phyloP scores from a whole-genome alignment of 345 rosid species.

The Durio zibethinus region DNA sequence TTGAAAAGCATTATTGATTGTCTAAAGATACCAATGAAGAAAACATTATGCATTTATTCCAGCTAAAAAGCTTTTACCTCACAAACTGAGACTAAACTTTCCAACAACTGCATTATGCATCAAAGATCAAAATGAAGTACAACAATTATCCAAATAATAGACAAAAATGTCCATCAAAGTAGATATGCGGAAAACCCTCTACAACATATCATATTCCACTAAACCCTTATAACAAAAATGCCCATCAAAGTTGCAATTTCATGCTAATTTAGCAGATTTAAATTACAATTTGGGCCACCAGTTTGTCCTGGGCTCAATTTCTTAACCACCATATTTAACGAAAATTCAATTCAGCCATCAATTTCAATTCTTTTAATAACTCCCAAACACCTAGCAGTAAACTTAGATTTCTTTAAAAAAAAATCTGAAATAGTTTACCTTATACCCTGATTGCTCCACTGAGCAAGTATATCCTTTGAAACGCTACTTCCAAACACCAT shows the following conservation, averaged over 20 bases:
- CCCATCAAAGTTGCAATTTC: neutral
- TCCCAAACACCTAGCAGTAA: neutral
- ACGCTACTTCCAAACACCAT: constrained; percentile 75
- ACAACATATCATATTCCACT: neutral
- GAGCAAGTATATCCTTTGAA: constrained; percentile 71
- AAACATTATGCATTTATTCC: neutral
- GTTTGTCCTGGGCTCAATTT: neutral
- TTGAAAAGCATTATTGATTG: neutral
- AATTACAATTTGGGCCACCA: neutral
- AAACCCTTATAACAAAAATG: no score
- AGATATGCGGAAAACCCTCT: neutral
- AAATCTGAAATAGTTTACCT: constrained; percentile 41
- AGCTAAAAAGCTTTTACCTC: neutral
- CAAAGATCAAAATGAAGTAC: neutral
- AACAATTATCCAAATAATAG: neutral
- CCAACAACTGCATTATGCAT: neutral
- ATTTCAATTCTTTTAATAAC: neutral
- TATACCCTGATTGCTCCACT: constrained; percentile 97
- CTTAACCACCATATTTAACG: neutral
- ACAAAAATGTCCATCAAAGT: neutral
- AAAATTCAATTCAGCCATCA: neutral
- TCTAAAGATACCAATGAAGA: neutral
- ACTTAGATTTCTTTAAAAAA: neutral
- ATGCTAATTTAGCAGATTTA: neutral
- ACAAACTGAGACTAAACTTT: neutral